Evolutionary conservation across 2,329 filamentous ascomycete genomes (phyloP).

Genomic region (Sporothrix dimorphospora): DNA sequence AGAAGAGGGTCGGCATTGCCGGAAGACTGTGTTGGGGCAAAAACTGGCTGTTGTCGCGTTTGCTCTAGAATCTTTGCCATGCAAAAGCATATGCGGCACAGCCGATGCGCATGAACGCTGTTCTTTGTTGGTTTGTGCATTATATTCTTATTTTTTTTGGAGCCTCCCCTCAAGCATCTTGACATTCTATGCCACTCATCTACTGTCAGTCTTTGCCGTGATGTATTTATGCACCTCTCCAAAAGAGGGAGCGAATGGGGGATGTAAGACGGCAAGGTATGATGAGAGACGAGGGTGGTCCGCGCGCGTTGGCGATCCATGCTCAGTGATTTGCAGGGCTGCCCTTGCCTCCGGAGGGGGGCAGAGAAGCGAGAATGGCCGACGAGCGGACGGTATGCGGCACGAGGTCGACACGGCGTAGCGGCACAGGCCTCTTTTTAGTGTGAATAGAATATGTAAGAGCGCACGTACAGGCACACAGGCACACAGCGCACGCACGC

Average conservation of each 20-base stretch:
- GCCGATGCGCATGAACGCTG: background rate
- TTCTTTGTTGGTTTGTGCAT: background rate
- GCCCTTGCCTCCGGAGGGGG: background rate
- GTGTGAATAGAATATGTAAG: background rate
- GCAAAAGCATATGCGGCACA: background rate
- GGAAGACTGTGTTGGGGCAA: background rate
- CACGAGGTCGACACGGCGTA: background rate
- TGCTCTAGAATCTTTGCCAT: background rate
- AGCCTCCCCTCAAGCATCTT: background rate
- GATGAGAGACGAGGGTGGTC: background rate
- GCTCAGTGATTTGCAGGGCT: constrained; percentile 11
- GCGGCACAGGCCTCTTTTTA: background rate
- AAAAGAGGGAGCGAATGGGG: background rate
- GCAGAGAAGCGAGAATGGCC: background rate
- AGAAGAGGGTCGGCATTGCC: no score
- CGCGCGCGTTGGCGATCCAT: constrained; percentile 13
- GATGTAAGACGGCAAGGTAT: background rate
- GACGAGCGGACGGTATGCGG: constrained; percentile 8
- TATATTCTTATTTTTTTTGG: no score
- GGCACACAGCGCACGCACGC: background rate
- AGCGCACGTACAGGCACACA: background rate
- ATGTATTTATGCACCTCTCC: background rate
- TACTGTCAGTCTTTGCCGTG: background rate
- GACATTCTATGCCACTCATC: background rate
- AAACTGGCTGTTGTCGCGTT: background rate